Conservation (phyloP, 768 basidiomycete genomes). For the Collybia mongolica region DNA sequence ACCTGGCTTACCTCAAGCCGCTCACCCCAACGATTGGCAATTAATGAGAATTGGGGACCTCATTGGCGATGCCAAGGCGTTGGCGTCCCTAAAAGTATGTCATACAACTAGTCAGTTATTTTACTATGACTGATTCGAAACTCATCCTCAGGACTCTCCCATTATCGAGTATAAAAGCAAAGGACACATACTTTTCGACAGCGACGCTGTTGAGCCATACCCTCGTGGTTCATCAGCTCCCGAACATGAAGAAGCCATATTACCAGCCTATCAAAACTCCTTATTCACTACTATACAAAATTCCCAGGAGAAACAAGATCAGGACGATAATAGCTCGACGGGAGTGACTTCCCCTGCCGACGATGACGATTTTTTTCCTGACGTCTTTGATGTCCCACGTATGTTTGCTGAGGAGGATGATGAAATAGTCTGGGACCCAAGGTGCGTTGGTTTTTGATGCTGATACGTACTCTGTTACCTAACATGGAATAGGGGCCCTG, state of each 20-base stretch:
- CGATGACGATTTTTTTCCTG: conserved; percentile 71
- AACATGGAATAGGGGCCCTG: conserved; percentile 18
- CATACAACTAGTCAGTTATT: background rate
- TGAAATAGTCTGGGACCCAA: conserved; percentile 76
- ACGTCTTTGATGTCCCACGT: conserved; percentile 54
- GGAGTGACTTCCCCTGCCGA: conserved; percentile 75
- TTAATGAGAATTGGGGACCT: conserved; percentile 92
- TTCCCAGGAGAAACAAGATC: conserved; percentile 14
- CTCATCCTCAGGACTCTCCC: conserved; percentile 36
- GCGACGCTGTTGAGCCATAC: conserved; percentile 21
- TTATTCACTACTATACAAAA: conserved; percentile 24
- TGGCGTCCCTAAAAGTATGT: conserved; percentile 59
- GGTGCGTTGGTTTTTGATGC: conserved; percentile 31
- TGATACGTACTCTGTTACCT: background rate
- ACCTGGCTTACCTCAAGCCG: conserved; percentile 28
- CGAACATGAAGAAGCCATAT: conserved; percentile 1
- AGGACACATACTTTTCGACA: too few species aligned
- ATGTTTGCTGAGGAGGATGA: conserved; percentile 60
- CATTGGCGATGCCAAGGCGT: conserved; percentile 61
- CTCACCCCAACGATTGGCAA: conserved; percentile 93
- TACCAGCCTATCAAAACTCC: conserved; percentile 17
- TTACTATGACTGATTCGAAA: background rate
- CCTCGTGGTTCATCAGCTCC: background rate
- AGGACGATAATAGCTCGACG: conserved; percentile 59
- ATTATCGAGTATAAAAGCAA: conserved; percentile 14